phyloP scores from a whole-genome alignment of 495 filamentous ascomycete genomes.

The Astrothelium subdiscretum region DNA sequence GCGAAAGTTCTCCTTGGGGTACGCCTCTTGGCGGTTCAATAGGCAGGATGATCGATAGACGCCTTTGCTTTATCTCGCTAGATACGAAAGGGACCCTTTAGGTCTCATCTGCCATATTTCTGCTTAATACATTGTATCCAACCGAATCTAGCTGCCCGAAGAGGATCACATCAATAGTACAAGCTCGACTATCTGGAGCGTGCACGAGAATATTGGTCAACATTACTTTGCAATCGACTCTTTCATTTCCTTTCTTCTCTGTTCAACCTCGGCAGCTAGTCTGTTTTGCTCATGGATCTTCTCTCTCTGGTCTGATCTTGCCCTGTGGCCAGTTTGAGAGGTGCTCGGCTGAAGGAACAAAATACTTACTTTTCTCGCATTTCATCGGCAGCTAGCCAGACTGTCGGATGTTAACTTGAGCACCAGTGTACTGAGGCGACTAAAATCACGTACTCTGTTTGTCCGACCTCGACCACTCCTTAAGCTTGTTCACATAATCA shows the following conservation, averaged over 20 bases:
- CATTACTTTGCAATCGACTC: conserved; percentile 2
- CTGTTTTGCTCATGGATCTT: conserved; percentile 42
- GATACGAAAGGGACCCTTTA: no score
- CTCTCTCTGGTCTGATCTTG: conserved; percentile 36
- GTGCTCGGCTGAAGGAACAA: conserved; percentile 2
- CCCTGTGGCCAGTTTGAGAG: conserved; percentile 56
- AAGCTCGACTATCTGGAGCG: background rate
- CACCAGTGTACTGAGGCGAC: background rate
- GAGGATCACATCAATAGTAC: background rate
- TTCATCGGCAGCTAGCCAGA: background rate
- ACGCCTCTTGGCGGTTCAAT: no score
- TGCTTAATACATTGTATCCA: no score
- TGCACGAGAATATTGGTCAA: background rate
- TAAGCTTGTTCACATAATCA: conserved; percentile 69
- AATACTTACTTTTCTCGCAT: background rate
- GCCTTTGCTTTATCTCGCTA: no score
- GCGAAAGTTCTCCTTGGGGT: no score
- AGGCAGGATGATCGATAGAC: no score
- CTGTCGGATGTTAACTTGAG: background rate
- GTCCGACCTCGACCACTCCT: conserved; percentile 79
- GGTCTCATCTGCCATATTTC: no score
- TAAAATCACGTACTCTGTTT: conserved; percentile 55
- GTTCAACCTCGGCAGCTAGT: conserved; percentile 45
- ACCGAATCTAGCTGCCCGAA: no score
- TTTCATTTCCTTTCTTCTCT: conserved; percentile 51